Evolutionary conservation across 306 rosid species (phyloP).

Genomic region (Myrica gale): DNA sequence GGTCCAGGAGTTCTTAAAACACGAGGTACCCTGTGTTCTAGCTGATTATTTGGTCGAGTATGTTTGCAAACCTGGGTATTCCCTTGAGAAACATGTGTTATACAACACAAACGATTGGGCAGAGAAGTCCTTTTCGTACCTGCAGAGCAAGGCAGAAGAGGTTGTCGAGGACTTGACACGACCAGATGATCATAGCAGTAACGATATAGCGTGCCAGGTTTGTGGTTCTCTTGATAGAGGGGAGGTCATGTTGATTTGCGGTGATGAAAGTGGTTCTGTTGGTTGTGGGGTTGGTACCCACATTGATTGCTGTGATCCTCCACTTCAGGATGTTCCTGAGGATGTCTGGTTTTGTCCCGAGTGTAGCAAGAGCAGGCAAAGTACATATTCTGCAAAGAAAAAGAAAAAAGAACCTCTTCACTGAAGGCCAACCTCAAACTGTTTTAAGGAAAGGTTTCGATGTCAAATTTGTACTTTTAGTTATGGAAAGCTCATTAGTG

Average conservation of each 20-base stretch:
- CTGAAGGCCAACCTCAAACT: background rate
- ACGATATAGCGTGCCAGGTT: conserved; percentile 56
- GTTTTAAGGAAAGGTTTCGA: conserved; percentile 19
- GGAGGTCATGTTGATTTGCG: conserved; percentile 86
- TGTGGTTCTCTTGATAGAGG: conserved; percentile 76
- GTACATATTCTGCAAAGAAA: conserved; percentile 38
- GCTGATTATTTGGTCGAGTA: conserved; percentile 93
- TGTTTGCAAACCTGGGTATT: conserved; percentile 81
- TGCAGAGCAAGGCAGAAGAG: conserved; percentile 62
- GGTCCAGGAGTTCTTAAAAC: conserved; percentile 88
- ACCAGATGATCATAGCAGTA: conserved; percentile 24
- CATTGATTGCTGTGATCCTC: conserved; percentile 86
- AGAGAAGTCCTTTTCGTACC: conserved; percentile 55
- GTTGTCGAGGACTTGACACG: conserved; percentile 33
- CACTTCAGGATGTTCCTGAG: conserved; percentile 60
- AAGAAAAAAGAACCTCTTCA: conserved; percentile 44
- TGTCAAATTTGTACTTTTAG: background rate
- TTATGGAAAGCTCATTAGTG: background rate
- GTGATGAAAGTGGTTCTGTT: conserved; percentile 66
- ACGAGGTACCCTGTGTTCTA: conserved; percentile 78
- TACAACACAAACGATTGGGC: conserved; percentile 74
- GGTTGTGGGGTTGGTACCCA: conserved; percentile 88
- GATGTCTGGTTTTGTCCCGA: conserved; percentile 85
- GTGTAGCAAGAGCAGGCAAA: conserved; percentile 44
- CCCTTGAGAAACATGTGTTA: conserved; percentile 72